Conservation (phyloP, 305 asterid species). For the Fraxinus sp. region DNA sequence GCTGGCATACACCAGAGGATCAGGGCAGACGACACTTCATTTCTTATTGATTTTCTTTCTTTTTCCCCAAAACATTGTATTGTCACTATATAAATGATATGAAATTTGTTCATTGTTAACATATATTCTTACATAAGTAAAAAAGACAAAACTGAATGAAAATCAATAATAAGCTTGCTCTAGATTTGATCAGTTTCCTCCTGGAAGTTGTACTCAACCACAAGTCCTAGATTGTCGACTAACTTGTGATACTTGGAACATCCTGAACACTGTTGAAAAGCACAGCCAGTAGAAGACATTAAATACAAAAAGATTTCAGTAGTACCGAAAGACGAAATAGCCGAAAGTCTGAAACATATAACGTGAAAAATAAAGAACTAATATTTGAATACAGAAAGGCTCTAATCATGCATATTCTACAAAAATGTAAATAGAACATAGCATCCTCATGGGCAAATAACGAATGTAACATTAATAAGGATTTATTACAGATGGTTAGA, state of each 20-base stretch:
- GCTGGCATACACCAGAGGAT: conserved; percentile 59
- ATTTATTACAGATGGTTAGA: not conserved
- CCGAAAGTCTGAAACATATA: not conserved
- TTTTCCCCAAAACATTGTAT: conserved; percentile 30
- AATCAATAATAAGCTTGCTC: not conserved
- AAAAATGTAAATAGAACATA: not conserved
- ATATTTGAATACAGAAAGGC: conserved; percentile 1
- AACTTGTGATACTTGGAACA: conserved; percentile 83
- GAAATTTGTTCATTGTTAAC: conserved; percentile 29
- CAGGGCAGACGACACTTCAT: conserved; percentile 49
- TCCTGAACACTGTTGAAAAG: conserved; percentile 76
- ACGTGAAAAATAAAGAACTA: not conserved
- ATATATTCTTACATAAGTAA: not conserved
- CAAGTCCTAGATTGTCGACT: conserved; percentile 92
- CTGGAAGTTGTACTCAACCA: conserved; percentile 68
- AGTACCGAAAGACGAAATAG: not conserved
- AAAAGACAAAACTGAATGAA: not conserved
- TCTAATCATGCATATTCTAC: not conserved
- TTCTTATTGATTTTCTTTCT: conserved; percentile 37
- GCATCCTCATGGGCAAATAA: not conserved
- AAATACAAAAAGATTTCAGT: conserved; percentile 8
- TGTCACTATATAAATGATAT: conserved; percentile 25
- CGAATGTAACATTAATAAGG: not conserved
- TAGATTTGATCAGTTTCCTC: conserved; percentile 52
- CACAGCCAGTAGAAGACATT: conserved; percentile 5